Conservation (phyloP, 2,329 filamentous ascomycete genomes). For the Malbranchea zuffiana region DNA sequence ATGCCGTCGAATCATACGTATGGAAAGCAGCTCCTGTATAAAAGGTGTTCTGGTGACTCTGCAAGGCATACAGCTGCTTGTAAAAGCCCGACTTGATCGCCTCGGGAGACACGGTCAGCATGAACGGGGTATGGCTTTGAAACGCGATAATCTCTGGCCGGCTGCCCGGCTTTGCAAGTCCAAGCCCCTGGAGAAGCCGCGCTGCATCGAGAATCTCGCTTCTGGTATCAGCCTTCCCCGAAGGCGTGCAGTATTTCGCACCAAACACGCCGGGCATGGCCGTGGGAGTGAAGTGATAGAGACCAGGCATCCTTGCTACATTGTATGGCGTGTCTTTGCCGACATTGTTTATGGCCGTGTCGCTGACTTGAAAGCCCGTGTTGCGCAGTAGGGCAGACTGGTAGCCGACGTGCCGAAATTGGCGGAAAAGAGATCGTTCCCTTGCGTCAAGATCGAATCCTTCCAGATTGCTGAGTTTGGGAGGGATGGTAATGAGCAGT, state of each 20-base stretch:
- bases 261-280: constrained; percentile 8
- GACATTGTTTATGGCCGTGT: constrained; percentile 17
- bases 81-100: constrained; percentile 32
- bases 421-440: constrained; percentile 28
- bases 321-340: constrained; percentile 19
- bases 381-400: constrained; percentile 27
- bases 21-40: constrained; percentile 33
- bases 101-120: constrained; percentile 22
- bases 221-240: constrained; percentile 16
- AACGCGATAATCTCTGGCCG: constrained; percentile 20
- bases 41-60: constrained; percentile 33
- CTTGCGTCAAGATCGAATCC: constrained; percentile 25
- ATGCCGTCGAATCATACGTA: constrained; percentile 7
- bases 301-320: constrained; percentile 20
- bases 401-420: constrained; percentile 26
- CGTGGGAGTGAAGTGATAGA: constrained; percentile 18
- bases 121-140: constrained; percentile 27
- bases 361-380: constrained; percentile 21
- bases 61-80: constrained; percentile 29
- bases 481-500: constrained; percentile 34
- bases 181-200: constrained; percentile 7
- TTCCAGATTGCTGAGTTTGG: constrained; percentile 24
- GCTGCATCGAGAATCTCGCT: constrained; percentile 21
- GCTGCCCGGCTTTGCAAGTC: background rate
- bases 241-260: constrained; percentile 1